Base-by-base conservation (phyloP, 164 flowering plant species). In the Brasenia schreberi region DNA sequence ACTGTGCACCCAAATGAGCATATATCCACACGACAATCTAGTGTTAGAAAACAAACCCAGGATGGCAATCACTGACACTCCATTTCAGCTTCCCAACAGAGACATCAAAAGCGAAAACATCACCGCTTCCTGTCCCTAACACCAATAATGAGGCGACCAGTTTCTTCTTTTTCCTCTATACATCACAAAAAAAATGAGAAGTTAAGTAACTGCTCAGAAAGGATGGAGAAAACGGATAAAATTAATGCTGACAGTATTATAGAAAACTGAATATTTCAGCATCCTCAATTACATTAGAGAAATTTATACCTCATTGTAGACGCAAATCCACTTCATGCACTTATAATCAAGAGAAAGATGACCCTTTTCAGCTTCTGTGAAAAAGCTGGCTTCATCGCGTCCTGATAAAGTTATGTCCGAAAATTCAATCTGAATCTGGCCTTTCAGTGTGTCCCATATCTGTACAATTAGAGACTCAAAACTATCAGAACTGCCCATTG, bases 381-480 rank as follows among this genome's bases (percentile, higher is more conserved):
- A 81, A 19, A 84, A 64, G 63, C 70, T 71, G 5, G 78, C 65
- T 5, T 72, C 77, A 60, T 87, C 87, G 18, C 69, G 77, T 42
- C 9, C 27, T 4, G 87, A 74, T 45, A 12, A 45, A 7, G 65
- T 45, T 12, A 94, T 70, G 70, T 89, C 89, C 1, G 93, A 79
- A 78, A 89, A 91, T 70, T 94, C 97, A 7, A 84, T 82, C 76
- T 89, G 97, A 39, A 94, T 64, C 64, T 91, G 96, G 18, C 97
- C 92, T 70, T 87, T 87, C 68, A 82, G 59, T 16, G 96, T 85
- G 68, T 94, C 98, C 98, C 98, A 94, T 53, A 94, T 82, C 97
- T 93, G 82, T 64, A 61, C 11, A 17, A 60, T 18, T 6, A 77
- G 64, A 18, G 64, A 61, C 62, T 45, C 53, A 45, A 7, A 12